Evolutionary conservation across 495 filamentous ascomycete species (phyloP).

Genomic region (Talaromyces borbonicus): DNA sequence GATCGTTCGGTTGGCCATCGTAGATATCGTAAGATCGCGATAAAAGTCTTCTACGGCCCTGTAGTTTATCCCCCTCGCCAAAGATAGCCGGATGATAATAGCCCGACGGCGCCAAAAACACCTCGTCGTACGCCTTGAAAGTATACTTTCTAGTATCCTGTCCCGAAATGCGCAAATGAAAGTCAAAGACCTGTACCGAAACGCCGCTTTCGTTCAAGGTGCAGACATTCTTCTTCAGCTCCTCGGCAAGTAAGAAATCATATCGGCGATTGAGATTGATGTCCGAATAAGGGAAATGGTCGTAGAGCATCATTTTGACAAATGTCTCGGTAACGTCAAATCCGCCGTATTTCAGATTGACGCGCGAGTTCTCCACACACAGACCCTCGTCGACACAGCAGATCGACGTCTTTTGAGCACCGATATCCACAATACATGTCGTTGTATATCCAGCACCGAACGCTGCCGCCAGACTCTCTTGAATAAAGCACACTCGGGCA

Average conservation of each 20-base stretch:
- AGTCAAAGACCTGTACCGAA: constrained; percentile 69
- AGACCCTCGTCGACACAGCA: constrained; percentile 97
- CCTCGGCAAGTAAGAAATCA: constrained; percentile 88
- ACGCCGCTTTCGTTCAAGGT: constrained; percentile 80
- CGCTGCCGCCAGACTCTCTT: constrained; percentile 87
- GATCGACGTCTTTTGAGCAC: constrained; percentile 95
- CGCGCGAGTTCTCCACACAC: constrained; percentile 79
- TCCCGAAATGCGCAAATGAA: constrained; percentile 79
- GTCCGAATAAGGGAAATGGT: constrained; percentile 86
- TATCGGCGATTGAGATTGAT: constrained; percentile 86
- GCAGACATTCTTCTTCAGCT: constrained; percentile 82
- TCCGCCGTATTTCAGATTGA: constrained; percentile 92
- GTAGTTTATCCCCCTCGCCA: constrained; percentile 67
- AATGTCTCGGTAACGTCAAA: constrained; percentile 89
- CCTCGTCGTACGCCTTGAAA: constrained; percentile 94
- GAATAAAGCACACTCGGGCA: constrained; percentile 79
- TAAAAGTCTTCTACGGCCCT: constrained; percentile 65
- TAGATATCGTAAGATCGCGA: constrained; percentile 86
- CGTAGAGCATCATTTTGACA: constrained; percentile 92
- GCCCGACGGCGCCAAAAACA: constrained; percentile 81
- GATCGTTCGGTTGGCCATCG: constrained; percentile 83
- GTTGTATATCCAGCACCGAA: constrained; percentile 93
- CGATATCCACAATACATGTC: constrained; percentile 91
- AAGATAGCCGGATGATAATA: constrained; percentile 83
- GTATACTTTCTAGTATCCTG: constrained; percentile 83